Evolutionary conservation across 106 monocot genomes (phyloP).

Genomic region (Platanthera guangdongensis): DNA sequence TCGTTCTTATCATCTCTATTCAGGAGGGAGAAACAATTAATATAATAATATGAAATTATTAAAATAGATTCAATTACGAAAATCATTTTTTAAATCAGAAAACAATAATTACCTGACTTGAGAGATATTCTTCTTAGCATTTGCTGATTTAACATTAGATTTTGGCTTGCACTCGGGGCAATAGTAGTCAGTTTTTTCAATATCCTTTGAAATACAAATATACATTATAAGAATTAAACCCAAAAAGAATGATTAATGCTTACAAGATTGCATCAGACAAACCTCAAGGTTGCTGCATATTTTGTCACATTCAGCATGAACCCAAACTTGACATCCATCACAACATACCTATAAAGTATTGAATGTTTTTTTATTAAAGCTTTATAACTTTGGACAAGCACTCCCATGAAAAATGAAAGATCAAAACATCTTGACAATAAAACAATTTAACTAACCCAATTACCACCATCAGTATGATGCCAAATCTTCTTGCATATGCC

Average conservation of each 20-base stretch:
- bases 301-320: slow-evolving; percentile 84
- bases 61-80: neutral
- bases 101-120: slow-evolving; percentile 28
- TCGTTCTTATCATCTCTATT: slow-evolving; percentile 33
- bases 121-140: slow-evolving; percentile 29
- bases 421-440: neutral
- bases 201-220: slow-evolving; percentile 38
- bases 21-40: neutral
- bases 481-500: slow-evolving; percentile 96
- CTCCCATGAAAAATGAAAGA: neutral
- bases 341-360: slow-evolving; percentile 57
- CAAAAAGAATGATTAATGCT: neutral
- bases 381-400: neutral
- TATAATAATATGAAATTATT: neutral
- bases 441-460: slow-evolving; percentile 52
- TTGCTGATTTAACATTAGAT: slow-evolving; percentile 27
- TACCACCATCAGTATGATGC: slow-evolving; percentile 75
- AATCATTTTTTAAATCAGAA: neutral
- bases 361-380: slow-evolving; percentile 3
- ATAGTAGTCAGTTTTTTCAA: slow-evolving; percentile 55
- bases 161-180: slow-evolving; percentile 88
- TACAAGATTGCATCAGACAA: neutral
- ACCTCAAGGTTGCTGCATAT: slow-evolving; percentile 53
- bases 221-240: neutral
- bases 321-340: slow-evolving; percentile 89